These are phyloP conservation scores for Cicer arietinum DNA, from an alignment of 306 rosid genomes.

Conservation along the genomic window DNA sequence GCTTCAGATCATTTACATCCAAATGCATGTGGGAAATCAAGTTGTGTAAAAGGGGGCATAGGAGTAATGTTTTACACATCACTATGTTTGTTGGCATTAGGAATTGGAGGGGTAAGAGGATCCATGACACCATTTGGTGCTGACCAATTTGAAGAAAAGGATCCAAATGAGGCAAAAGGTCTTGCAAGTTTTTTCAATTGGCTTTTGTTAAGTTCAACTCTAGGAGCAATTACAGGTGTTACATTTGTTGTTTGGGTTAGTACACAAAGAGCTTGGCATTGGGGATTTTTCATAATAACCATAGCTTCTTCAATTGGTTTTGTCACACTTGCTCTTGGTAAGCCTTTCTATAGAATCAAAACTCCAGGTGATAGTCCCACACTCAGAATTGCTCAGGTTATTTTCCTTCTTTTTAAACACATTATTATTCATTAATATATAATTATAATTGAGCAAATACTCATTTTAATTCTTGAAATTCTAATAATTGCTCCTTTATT, in stretches of 20 bases:
- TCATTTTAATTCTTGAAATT: too few species aligned
- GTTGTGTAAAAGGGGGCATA: slow-evolving; percentile 61
- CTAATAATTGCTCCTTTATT: too few species aligned
- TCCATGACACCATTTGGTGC: slow-evolving; percentile 81
- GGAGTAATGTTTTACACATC: slow-evolving; percentile 65
- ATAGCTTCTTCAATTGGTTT: slow-evolving; percentile 62
- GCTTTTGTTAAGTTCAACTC: slow-evolving; percentile 64
- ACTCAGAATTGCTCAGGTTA: slow-evolving; percentile 65
- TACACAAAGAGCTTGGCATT: slow-evolving; percentile 61
- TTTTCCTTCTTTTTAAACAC: too few species aligned
- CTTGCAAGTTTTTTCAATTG: slow-evolving; percentile 75
- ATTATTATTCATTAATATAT: too few species aligned
- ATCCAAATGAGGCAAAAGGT: slow-evolving; percentile 65
- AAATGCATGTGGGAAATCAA: slow-evolving; percentile 48
- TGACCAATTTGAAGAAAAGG: slow-evolving; percentile 69
- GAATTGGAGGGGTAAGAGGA: slow-evolving; percentile 80
- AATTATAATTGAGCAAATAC: too few species aligned
- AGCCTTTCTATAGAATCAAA: slow-evolving; percentile 71
- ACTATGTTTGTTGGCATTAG: slow-evolving; percentile 64
- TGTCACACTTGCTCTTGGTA: slow-evolving; percentile 65
- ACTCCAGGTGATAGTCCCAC: slow-evolving; percentile 67
- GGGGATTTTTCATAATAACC: slow-evolving; percentile 74
- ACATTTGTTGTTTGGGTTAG: slow-evolving; percentile 73
- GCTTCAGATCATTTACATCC: slow-evolving; percentile 63
- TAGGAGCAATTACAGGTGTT: slow-evolving; percentile 71